phyloP scores from a whole-genome alignment of 1,284 basidiomycete species.

The Naganishia sp. region DNA sequence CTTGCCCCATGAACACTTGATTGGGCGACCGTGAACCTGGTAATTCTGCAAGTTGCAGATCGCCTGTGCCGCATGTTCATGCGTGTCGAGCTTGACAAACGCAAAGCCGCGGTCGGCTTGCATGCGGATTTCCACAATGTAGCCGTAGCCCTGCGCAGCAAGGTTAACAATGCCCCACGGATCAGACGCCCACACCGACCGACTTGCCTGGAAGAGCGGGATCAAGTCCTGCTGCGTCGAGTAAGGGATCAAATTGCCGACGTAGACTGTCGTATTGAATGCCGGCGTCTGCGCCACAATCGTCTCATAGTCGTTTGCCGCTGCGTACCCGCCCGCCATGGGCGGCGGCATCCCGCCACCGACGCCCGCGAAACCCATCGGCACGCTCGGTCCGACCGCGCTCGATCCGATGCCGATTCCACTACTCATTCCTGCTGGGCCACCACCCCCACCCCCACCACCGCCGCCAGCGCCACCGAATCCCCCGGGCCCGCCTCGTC shows the following conservation, averaged over 20 bases:
- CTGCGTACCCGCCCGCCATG: conserved; percentile 55
- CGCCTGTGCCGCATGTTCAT: conserved; percentile 95
- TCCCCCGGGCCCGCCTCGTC: conserved; percentile 56
- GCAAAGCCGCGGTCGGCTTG: conserved; percentile 97
- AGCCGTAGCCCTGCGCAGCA: conserved; percentile 77
- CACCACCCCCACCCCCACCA: background rate
- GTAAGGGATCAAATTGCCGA: conserved; percentile 95
- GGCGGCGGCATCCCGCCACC: conserved; percentile 28
- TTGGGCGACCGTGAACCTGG: conserved; percentile 89
- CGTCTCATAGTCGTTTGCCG: conserved; percentile 82
- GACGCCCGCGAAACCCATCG: background rate
- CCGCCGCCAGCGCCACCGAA: conserved; percentile 36
- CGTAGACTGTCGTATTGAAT: conserved; percentile 94
- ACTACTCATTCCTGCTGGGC: conserved; percentile 31
- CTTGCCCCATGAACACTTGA: conserved; percentile 99
- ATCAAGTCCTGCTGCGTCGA: conserved; percentile 93
- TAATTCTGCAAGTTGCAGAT: conserved; percentile 93
- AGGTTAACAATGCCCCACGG: background rate
- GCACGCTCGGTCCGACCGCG: background rate
- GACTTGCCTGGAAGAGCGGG: conserved; percentile 69
- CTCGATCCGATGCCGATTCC: conserved; percentile 15
- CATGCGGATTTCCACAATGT: conserved; percentile 97
- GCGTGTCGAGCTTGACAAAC: conserved; percentile 96
- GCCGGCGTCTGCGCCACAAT: conserved; percentile 86
- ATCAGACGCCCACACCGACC: background rate